Percentiles rank a stretch among this genome's conserved stretches.
phyloP scores from a whole-genome alignment of 2,329 filamentous ascomycete genomes.

The Diaporthe eres region DNA sequence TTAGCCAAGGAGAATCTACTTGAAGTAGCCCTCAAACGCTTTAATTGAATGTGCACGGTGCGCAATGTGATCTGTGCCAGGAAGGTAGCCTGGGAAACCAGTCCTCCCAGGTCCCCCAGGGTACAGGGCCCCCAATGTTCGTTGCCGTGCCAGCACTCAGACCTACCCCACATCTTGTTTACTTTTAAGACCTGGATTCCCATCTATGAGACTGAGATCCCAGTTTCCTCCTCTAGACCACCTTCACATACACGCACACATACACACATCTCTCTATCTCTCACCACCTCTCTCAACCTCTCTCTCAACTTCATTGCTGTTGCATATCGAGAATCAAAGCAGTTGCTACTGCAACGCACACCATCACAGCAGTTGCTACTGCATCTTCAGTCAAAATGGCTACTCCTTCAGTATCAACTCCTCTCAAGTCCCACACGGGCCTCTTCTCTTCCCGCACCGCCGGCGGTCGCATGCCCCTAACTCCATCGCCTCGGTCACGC shows the following conservation, averaged over 20 bases:
- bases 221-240: constrained; percentile 33
- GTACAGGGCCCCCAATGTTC: neutral
- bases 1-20: neutral
- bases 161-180: constrained; percentile 16
- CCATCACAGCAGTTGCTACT: constrained; percentile 48
- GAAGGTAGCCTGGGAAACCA: neutral
- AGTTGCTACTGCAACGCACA: constrained; percentile 56
- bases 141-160: constrained; percentile 56
- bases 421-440: constrained; percentile 93
- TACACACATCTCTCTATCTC: constrained; percentile 1
- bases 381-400: constrained; percentile 75
- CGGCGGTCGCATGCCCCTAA: constrained; percentile 94
- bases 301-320: constrained; percentile 45
- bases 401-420: constrained; percentile 84
- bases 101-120: neutral
- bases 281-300: constrained; percentile 12
- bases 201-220: neutral
- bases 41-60: neutral
- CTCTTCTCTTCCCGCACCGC: constrained; percentile 94
- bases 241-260: constrained; percentile 30
- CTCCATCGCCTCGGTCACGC: constrained; percentile 85
- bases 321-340: constrained; percentile 55
- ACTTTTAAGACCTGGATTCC: constrained; percentile 22
- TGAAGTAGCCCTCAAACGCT: neutral
- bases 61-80: neutral